Conservation (phyloP, 768 basidiomycete genomes). For the Leccinum longicurvipes region DNA sequence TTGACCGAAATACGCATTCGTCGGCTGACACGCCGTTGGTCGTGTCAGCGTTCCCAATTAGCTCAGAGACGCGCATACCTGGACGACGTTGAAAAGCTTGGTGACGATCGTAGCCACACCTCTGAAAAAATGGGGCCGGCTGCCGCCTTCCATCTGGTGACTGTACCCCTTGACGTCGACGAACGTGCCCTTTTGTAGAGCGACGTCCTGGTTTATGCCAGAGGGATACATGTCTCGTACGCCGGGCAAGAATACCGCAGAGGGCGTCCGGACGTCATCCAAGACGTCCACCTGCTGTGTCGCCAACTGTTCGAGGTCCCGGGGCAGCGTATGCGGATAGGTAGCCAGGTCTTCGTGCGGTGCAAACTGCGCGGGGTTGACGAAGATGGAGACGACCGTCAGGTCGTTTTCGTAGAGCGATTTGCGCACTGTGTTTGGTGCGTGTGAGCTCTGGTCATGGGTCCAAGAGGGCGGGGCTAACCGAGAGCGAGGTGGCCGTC, state of each 20-base stretch:
- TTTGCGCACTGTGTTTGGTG: constrained; percentile 53
- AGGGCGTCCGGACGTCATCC: constrained; percentile 41
- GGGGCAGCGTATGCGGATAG: constrained; percentile 84
- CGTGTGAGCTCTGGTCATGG: not conserved
- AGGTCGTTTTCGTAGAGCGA: constrained; percentile 77
- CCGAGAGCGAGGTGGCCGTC: constrained; percentile 90
- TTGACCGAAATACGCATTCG: constrained; percentile 92
- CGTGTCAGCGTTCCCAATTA: not conserved
- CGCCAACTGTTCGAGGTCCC: constrained; percentile 64
- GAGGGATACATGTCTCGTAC: constrained; percentile 90
- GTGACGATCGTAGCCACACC: constrained; percentile 94
- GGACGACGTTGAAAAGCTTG: constrained; percentile 90
- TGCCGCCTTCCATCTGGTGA: constrained; percentile 89
- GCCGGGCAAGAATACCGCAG: constrained; percentile 77
- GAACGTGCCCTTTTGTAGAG: constrained; percentile 81
- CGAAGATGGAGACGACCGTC: constrained; percentile 94
- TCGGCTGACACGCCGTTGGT: constrained; percentile 49
- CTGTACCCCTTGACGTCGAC: constrained; percentile 89
- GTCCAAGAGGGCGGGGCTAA: constrained; percentile 39
- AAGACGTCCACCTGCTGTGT: constrained; percentile 32
- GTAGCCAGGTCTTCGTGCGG: constrained; percentile 89
- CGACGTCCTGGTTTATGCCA: constrained; percentile 76
- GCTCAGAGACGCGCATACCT: constrained; percentile 44
- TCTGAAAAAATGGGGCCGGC: constrained; percentile 88
- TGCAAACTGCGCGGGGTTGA: constrained; percentile 97